Base-by-base conservation (phyloP, 345 rosid species). In the Euphorbia lathyris region DNA sequence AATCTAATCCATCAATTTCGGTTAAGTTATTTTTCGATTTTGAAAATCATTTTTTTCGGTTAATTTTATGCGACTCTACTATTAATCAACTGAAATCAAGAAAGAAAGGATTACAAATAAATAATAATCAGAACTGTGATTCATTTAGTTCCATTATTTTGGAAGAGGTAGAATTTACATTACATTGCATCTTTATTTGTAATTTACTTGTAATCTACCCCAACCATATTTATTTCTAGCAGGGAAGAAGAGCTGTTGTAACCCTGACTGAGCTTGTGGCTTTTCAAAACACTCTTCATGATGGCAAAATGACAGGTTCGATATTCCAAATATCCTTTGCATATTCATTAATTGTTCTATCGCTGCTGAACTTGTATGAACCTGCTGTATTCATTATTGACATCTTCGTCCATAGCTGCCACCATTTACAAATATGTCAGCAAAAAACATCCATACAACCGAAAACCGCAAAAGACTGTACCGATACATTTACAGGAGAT, bases 311-410 rank as follows among this genome's bases (percentile, higher is more conserved):
- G 0, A 80, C 85, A 8, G 92, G 90, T 63, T 81, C 65, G 3
- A 91, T 87, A 62, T 76, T 81, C 97, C 97, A 91, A 67, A 91
- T 87, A 68, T 91, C 92, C 40, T 63, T 75, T 6, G 94, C 97
- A 45, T 91, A 88, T 71, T 91, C 90, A 14, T 82, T 90, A 66
- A 91, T 88, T 0, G 97, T 91, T 57, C 97, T 84, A 81, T 91
- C 97, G 63, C 97, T 91, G 81, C 97, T 91, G 84, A 91, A 91
- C 79, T 87, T 88, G 88, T 66, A 74, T 11, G 97, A 91, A 30
- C 92, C 86, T 10, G 92, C 94, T 4, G 94, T 86, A 63, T 91
- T 91, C 88, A 91, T 27, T 82, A 91, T 91, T 29, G 94, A 88
- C 94, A 91, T 91, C 66, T 81, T 82, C 45, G 87, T 87, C 94